Base-by-base conservation (phyloP, 75 land plant species). In the Sequoia sempervirens region DNA sequence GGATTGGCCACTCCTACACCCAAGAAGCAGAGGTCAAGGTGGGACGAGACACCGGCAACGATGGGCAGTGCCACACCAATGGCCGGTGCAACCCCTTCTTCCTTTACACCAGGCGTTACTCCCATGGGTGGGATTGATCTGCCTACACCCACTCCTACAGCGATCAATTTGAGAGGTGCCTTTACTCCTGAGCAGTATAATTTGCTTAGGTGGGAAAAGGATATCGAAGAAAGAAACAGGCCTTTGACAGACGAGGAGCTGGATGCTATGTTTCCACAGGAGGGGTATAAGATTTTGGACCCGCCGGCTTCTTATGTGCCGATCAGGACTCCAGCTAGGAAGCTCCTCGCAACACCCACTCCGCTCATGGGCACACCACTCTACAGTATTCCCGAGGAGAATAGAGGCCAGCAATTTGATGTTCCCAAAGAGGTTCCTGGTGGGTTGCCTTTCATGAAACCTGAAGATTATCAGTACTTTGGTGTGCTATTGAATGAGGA, bases 31-130 rank as follows among this genome's bases (percentile, higher is more conserved):
- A 86, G 99, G 69, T 96, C 99, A 2, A 90, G 99, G 58, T 97
- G 99, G 99, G 99, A 97, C 88, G 99, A 97, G 84, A 97, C 98
- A 4, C 99, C 99, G 1, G 95, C 95, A 0, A 91, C 89, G 5
- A 95, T 95, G 95, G 98, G 96, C 0, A 94, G 95, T 90, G 98
- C 98, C 3, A 93, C 99, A 1, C 96, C 98, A 1, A 40, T 90
- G 87, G 85, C 91, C 40, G 95, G 97, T 8, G 94, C 95, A n/a
- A 95, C 98, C 0, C 98, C 99, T 0, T 88, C 92, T 52, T 86
- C 90, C 8, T 92, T 85, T 79, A 97, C 99, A 1, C 99, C 99
- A 30, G 98, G 98, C 10, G 90, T 94, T 11, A 97, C 99, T 41
- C 99, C 99, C 66, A 84, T 96, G 83, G 99, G 99, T 46, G 99